phyloP scores from a whole-genome alignment of 1,284 basidiomycete species.

The Cystobasidiaceae sp. region DNA sequence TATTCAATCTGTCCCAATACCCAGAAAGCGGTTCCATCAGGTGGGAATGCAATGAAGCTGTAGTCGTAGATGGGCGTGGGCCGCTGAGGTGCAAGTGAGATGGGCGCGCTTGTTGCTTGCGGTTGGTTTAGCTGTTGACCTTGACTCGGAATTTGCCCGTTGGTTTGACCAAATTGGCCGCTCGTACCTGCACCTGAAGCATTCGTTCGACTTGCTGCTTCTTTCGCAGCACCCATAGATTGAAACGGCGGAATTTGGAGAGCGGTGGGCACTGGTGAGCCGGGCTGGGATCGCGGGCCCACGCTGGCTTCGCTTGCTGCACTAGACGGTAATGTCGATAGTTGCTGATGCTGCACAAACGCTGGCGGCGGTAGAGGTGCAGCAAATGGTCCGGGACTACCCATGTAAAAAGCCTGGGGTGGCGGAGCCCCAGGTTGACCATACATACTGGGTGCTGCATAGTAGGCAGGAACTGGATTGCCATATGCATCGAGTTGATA shows the following conservation, averaged over 20 bases:
- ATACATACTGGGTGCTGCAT: neutral
- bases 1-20: constrained; percentile 63
- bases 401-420: neutral
- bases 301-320: constrained; percentile 4
- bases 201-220: neutral
- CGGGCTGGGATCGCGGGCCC: neutral
- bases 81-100: neutral
- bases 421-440: too few species aligned
- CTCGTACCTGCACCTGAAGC: too few species aligned
- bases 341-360: too few species aligned
- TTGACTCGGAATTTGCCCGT: neutral
- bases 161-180: neutral
- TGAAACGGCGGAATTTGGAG: neutral
- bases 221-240: neutral
- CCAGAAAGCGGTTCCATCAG: constrained; percentile 41
- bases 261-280: neutral
- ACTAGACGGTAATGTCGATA: too few species aligned
- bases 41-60: constrained; percentile 32
- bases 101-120: too few species aligned
- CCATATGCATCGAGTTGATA: neutral
- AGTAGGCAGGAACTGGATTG: neutral
- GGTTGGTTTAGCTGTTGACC: neutral
- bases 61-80: constrained; percentile 20
- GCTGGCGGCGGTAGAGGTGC: neutral
- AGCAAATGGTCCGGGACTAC: neutral